These are phyloP conservation scores for Yamadazyma mexicana DNA, from an alignment of 1,139 yeast species.

Conservation along the genomic window DNA sequence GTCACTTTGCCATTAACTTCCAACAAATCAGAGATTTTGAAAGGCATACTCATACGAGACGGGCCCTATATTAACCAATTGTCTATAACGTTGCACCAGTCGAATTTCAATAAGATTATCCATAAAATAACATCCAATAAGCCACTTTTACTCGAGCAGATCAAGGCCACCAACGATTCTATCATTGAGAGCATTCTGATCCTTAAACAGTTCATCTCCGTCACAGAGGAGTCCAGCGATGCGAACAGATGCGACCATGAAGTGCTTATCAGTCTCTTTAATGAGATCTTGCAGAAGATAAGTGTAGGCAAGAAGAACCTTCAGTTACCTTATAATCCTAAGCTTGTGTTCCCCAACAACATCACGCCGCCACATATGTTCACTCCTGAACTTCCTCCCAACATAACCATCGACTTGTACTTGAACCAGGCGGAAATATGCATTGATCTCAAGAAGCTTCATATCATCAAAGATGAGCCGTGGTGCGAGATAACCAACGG, in stretches of 20 bases:
- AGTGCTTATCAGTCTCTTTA: conserved; percentile 25
- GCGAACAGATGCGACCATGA: conserved; percentile 18
- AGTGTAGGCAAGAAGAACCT: conserved; percentile 35
- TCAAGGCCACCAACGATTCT: conserved; percentile 30
- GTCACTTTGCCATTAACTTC: conserved; percentile 42
- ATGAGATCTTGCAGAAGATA: conserved; percentile 27
- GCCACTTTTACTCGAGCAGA: conserved; percentile 36
- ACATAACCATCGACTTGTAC: conserved; percentile 40
- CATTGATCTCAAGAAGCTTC: conserved; percentile 41
- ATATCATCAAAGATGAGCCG: conserved; percentile 39
- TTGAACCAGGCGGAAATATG: conserved; percentile 48
- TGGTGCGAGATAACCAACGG: conserved; percentile 42
- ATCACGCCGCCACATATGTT: conserved; percentile 26
- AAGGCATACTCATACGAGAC: conserved; percentile 44
- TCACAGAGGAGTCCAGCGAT: conserved; percentile 1
- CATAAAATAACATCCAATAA: conserved; percentile 24
- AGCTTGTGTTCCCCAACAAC: conserved; percentile 40
- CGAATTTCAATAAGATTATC: conserved; percentile 31
- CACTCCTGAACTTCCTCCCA: conserved; percentile 34
- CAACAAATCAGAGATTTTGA: conserved; percentile 38
- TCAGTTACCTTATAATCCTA: conserved; percentile 46
- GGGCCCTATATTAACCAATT: conserved; percentile 40
- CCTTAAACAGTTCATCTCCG: conserved; percentile 20
- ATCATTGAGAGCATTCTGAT: conserved; percentile 32
- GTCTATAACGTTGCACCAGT: conserved; percentile 16